phyloP scores from a whole-genome alignment of 2,329 filamentous ascomycete species.

The Xylariomycetidae sp. region DNA sequence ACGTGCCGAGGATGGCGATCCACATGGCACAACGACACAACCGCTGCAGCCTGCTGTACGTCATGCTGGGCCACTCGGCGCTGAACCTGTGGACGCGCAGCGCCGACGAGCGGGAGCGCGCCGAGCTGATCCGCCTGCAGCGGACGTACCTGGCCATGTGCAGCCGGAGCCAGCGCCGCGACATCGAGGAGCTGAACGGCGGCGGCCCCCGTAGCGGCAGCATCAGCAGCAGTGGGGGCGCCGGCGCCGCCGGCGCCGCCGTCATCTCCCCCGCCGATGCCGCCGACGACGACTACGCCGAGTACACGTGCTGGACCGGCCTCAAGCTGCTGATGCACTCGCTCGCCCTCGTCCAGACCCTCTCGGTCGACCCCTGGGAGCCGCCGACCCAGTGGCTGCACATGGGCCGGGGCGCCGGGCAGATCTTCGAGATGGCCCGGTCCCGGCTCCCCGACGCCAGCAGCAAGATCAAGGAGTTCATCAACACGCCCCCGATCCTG shows the following conservation, averaged over 20 bases:
- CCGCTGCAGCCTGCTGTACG: constrained; percentile 28
- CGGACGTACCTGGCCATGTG: constrained; percentile 32
- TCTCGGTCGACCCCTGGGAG: constrained; percentile 31
- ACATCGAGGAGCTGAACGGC: constrained; percentile 25
- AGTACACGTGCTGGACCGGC: constrained; percentile 31
- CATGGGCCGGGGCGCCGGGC: constrained; percentile 30
- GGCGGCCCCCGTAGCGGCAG: no score
- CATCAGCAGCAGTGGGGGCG: no score
- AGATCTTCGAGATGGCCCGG: constrained; percentile 26
- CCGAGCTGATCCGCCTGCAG: constrained; percentile 28
- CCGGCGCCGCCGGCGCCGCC: no score
- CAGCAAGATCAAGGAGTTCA: constrained; percentile 21
- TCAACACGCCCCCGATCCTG: constrained; percentile 24
- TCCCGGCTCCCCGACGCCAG: constrained; percentile 12
- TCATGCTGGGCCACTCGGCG: constrained; percentile 32
- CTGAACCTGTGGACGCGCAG: constrained; percentile 29
- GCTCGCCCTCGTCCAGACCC: constrained; percentile 33
- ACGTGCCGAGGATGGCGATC: constrained; percentile 29
- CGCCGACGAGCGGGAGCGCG: constrained; percentile 19
- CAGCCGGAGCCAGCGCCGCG: constrained; percentile 31
- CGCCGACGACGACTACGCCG: constrained; percentile 25
- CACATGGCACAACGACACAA: constrained; percentile 26
- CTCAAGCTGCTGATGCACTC: constrained; percentile 32
- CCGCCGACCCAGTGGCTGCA: constrained; percentile 33
- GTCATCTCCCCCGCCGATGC: no score